These are phyloP conservation scores for Aquilaria agallochum DNA, from an alignment of 441 rosid genomes.

Conservation along the genomic window DNA sequence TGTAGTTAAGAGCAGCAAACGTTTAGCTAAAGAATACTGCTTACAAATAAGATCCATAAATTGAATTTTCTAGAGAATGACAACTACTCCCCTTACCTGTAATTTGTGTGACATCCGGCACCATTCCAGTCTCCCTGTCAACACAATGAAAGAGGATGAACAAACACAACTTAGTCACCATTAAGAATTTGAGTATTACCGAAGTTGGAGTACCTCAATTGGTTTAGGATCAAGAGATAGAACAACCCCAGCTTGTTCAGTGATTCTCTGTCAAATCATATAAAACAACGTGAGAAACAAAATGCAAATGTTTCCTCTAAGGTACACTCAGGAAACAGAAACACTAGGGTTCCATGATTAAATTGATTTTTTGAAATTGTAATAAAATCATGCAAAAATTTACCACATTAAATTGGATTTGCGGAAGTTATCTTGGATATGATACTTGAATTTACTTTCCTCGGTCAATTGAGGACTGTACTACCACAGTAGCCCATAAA, in stretches of 20 bases:
- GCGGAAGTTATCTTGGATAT: too few species aligned
- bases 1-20: conserved; percentile 17
- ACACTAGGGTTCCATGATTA: not conserved
- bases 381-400: not conserved
- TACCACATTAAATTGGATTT: not conserved
- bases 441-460: too few species aligned
- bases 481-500: too few species aligned
- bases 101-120: conserved; percentile 98
- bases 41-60: not conserved
- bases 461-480: too few species aligned
- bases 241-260: conserved; percentile 96
- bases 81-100: conserved; percentile 36
- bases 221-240: conserved; percentile 94
- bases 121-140: conserved; percentile 98
- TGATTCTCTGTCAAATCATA: conserved; percentile 70
- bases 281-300: conserved; percentile 3
- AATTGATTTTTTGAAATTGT: not conserved
- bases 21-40: not conserved
- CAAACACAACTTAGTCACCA: conserved; percentile 1
- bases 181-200: not conserved
- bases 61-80: not conserved
- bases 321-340: not conserved
- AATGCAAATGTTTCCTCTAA: too few species aligned
- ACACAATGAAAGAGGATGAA: conserved; percentile 9
- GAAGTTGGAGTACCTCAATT: conserved; percentile 47